Percentiles rank a stretch among this genome's conserved stretches.
These are phyloP conservation scores for Nasturtium officinale DNA, from an alignment of 345 rosid genomes.

Conservation along the genomic window DNA sequence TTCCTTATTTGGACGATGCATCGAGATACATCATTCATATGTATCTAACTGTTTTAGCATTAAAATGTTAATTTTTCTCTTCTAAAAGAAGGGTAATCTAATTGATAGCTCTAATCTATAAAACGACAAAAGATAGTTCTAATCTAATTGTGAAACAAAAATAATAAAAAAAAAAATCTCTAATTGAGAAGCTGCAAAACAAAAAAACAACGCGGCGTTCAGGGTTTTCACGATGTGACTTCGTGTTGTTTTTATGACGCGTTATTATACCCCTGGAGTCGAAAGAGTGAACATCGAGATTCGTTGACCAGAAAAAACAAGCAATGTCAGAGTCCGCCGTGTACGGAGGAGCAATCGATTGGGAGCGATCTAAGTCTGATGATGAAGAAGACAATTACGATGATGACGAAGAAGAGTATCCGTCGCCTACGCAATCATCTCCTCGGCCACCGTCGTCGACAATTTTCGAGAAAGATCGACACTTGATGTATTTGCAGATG, in stretches of 20 bases:
- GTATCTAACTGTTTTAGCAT: neutral
- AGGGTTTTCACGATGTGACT: neutral
- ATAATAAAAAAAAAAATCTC: no score
- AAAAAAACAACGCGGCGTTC: conserved; percentile 21
- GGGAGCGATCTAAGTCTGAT: conserved; percentile 5
- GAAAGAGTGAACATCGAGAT: no score
- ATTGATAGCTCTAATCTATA: no score
- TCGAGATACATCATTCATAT: neutral
- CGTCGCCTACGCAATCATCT: conserved; percentile 36
- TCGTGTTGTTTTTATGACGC: conserved; percentile 24
- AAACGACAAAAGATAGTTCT: no score
- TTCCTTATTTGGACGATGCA: neutral
- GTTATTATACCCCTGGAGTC: no score
- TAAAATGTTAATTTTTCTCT: neutral
- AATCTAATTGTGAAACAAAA: no score
- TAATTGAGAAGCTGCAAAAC: neutral
- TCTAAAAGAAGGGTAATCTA: no score
- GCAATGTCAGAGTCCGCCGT: conserved; percentile 37
- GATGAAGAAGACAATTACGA: conserved; percentile 14
- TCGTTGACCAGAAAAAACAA: conserved; percentile 20
- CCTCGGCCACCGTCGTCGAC: conserved; percentile 25
- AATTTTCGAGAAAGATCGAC: conserved; percentile 60
- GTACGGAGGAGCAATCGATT: conserved; percentile 22
- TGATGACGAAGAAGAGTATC: conserved; percentile 43
- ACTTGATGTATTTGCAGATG: conserved; percentile 68